Base-by-base conservation (phyloP, 345 rosid genomes). In the Turnera subulata region DNA sequence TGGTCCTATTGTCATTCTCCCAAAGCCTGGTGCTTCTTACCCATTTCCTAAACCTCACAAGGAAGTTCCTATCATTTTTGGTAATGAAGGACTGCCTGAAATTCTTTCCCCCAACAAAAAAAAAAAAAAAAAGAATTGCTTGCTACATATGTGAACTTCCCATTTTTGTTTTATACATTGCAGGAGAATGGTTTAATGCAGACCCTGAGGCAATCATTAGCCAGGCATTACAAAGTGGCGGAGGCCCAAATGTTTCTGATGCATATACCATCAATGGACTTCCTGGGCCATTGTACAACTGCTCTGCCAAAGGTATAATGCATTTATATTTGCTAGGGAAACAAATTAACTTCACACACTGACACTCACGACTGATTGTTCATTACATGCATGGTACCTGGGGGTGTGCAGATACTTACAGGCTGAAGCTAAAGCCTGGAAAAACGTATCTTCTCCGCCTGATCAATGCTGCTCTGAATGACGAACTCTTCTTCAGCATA, bases 41-140 rank as follows among this genome's bases (percentile, higher is more conserved):
- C 61, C 61, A n/a, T 56, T 56, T 17, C 0, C 39, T 0, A 56
- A 56, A 25, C 61, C 61, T 56, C 0, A 56, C 38, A 56, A 17
- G n/a, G 50, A 43, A 24, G 49, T 43, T n/a, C 61, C 50, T 0
- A 25, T 56, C 13, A 44, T 56, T 16, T 56, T 55, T 14, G 58
- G n/a, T n/a, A n/a, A n/a, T n/a, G n/a, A n/a, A n/a, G n/a, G n/a
- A n/a, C n/a, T n/a, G n/a, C n/a, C n/a, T n/a, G n/a, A n/a, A n/a
- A n/a, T n/a, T n/a, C n/a, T n/a, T n/a, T n/a, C n/a, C n/a, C n/a
- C n/a, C n/a, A n/a, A n/a, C n/a, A n/a, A n/a, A n/a, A n/a, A n/a
- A n/a, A n/a, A n/a, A n/a, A n/a, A n/a, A n/a, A n/a, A n/a, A n/a
- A n/a, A n/a, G n/a, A n/a, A n/a, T n/a, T n/a, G n/a, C n/a, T n/a